Evolutionary conservation across 2,329 filamentous ascomycete species (phyloP).

Genomic region (Monosporascus sp.): DNA sequence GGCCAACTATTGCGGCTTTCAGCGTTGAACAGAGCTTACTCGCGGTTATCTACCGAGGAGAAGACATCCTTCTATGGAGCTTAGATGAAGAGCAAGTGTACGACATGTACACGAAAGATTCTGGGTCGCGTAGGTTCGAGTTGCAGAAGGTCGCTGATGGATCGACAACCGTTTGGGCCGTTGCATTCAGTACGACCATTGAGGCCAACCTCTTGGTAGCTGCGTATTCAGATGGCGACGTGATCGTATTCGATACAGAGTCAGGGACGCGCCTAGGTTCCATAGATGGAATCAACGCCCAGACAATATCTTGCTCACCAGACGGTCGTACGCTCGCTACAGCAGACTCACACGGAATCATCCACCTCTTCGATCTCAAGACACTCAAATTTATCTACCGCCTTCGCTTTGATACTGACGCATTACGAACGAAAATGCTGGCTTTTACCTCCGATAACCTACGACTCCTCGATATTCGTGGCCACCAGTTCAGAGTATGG

Average conservation of each 20-base stretch:
- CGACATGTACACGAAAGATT: constrained; percentile 20
- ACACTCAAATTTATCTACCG: constrained; percentile 14
- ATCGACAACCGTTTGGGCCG: constrained; percentile 7
- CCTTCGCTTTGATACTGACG: constrained; percentile 5
- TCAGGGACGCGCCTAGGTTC: constrained; percentile 4
- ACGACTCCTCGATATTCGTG: constrained; percentile 17
- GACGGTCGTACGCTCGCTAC: constrained; percentile 25
- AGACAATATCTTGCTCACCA: constrained; percentile 18
- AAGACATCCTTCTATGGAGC: constrained; percentile 21
- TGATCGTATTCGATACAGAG: constrained; percentile 19
- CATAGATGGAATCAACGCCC: constrained; percentile 7
- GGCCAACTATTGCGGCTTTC: constrained; percentile 13
- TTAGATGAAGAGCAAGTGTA: constrained; percentile 11
- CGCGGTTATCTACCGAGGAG: constrained; percentile 21
- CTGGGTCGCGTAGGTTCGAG: constrained; percentile 9
- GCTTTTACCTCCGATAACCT: constrained; percentile 14
- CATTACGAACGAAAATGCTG: constrained; percentile 5
- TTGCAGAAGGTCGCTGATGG: constrained; percentile 5
- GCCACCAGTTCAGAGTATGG: constrained; percentile 18
- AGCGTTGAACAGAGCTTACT: constrained; percentile 13
- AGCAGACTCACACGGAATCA: constrained; percentile 17
- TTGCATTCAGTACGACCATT: constrained; percentile 16
- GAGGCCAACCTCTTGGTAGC: constrained; percentile 18
- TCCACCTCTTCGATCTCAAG: constrained; percentile 24
- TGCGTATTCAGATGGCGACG: constrained; percentile 23